Percentiles rank a stretch among this genome's conserved stretches.
phyloP scores from a whole-genome alignment of 2,329 filamentous ascomycete species.

The Massarina eburnea region DNA sequence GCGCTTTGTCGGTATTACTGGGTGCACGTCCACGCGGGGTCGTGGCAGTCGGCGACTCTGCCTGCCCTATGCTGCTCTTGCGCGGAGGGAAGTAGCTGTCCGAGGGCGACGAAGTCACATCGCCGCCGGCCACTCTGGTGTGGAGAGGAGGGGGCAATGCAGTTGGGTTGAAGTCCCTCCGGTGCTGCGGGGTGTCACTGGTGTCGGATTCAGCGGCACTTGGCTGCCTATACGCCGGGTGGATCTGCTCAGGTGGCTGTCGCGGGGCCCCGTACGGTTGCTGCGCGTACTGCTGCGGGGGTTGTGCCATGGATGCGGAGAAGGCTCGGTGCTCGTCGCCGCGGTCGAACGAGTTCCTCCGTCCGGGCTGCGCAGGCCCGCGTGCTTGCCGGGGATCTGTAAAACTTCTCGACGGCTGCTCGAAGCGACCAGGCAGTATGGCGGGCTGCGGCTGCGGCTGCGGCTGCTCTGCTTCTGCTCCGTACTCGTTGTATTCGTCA shows the following conservation, averaged over 20 bases:
- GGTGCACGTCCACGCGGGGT: conserved; percentile 31
- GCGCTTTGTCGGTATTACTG: conserved; percentile 51
- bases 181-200: conserved; percentile 41
- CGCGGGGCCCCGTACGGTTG: conserved; percentile 15
- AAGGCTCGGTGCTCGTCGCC: conserved; percentile 58
- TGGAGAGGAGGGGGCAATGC: conserved; percentile 54
- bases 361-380: conserved; percentile 25
- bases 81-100: conserved; percentile 58
- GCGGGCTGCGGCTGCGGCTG: conserved; percentile 44
- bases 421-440: conserved; percentile 42
- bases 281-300: conserved; percentile 16
- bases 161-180: conserved; percentile 56
- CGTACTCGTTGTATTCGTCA: conserved; percentile 59
- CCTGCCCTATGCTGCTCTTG: conserved; percentile 62
- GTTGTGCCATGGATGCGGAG: conserved; percentile 36
- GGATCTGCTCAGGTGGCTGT: conserved; percentile 5
- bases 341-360: conserved; percentile 56
- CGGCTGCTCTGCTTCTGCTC: conserved; percentile 51
- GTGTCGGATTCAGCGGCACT: conserved; percentile 32
- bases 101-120: conserved; percentile 29
- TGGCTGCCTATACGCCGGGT: conserved; percentile 20
- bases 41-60: conserved; percentile 22
- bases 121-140: conserved; percentile 43
- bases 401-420: conserved; percentile 38
- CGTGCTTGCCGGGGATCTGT: conserved; percentile 43